Evolutionary conservation across 2,329 filamentous ascomycete species (phyloP), one percentile per base, ranked within the genome.

Genomic region (Parafenestella ontariensis): DNA sequence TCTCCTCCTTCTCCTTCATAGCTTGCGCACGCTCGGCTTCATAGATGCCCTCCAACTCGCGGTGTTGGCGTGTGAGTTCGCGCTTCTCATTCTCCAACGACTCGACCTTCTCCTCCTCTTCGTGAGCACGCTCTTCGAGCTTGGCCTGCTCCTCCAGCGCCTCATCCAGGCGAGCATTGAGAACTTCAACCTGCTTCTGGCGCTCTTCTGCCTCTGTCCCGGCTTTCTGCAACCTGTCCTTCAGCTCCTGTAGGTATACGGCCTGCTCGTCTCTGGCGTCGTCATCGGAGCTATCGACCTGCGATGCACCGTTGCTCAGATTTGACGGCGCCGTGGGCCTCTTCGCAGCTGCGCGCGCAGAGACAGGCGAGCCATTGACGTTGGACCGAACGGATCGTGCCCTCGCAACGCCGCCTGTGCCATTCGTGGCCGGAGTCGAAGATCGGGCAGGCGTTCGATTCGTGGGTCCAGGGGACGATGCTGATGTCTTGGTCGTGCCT

Each of bases 11-110:
- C 76, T 98, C 94, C 77, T 93, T 92, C 70, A 91, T 87, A 78
- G 94, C 90, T 49, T 91, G 87, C 70, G 89, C 91, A 59, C 92
- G 87, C 78, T 99, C 95, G 40, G 90, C 87, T 76, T 98, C 94
- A 75, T 96, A 96, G 61, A 96, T 93, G 61, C 88, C 87, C 76
- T 97, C 93, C 79, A 97, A 88, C 75, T 99, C 95, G 61, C 94
- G 87, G 70, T 91, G 90, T 76, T 96, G 89, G 60, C 92, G 86
- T 26, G 88, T 86, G 50, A 89, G 83, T 65, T 98, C 93, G 66
- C 91, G 87, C 78, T 95, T 93, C 70, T 96, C 91, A 68, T 91
- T 92, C 70, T 88, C 87, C 49, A 98, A 82, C 7, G 85, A 81
- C 76, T 96, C 92, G 54, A 94, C 85, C 70, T 89, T 87, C 75